Conservation (phyloP, 2,329 filamentous ascomycete genomes). For the Thermoascus crustaceus region DNA sequence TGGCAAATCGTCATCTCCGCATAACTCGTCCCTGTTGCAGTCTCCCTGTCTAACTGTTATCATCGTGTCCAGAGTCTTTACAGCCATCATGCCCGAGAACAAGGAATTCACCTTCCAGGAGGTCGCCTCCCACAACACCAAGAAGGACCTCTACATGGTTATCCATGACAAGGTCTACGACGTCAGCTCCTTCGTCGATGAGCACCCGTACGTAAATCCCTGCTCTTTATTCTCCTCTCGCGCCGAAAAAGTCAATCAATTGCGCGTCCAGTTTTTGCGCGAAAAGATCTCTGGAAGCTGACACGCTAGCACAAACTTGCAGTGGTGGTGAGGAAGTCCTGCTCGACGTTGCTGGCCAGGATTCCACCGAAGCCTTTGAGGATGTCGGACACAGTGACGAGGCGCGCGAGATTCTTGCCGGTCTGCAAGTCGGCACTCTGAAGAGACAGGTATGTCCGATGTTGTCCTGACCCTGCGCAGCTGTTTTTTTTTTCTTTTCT, state of each 20-base stretch:
- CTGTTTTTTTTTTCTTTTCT: no score
- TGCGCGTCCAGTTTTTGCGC: slow-evolving; percentile 1
- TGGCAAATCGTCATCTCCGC: no score
- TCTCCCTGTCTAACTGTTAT: not conserved
- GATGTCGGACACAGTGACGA: slow-evolving; percentile 99
- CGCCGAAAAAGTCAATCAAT: slow-evolving; percentile 3
- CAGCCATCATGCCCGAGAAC: slow-evolving; percentile 45
- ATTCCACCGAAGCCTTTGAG: slow-evolving; percentile 96
- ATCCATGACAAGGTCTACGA: slow-evolving; percentile 98
- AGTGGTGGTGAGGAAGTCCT: slow-evolving; percentile 98
- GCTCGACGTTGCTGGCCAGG: slow-evolving; percentile 90
- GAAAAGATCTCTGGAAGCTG: slow-evolving; percentile 5
- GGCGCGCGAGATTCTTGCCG: slow-evolving; percentile 84
- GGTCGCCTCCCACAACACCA: slow-evolving; percentile 76
- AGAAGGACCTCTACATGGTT: slow-evolving; percentile 85
- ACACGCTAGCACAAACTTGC: slow-evolving; percentile 11
- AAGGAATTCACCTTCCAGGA: slow-evolving; percentile 67
- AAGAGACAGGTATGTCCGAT: slow-evolving; percentile 64
- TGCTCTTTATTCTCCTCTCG: slow-evolving; percentile 2
- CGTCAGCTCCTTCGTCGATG: slow-evolving; percentile 78
- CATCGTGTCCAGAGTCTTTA: not conserved
- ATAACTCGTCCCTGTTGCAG: no score
- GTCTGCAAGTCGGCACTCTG: slow-evolving; percentile 64
- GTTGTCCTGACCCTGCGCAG: not conserved
- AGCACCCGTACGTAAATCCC: slow-evolving; percentile 68